Percentiles rank a stretch among this genome's conserved stretches.
These are phyloP conservation scores for Acer campestre DNA, from an alignment of 345 rosid genomes.

Conservation along the genomic window DNA sequence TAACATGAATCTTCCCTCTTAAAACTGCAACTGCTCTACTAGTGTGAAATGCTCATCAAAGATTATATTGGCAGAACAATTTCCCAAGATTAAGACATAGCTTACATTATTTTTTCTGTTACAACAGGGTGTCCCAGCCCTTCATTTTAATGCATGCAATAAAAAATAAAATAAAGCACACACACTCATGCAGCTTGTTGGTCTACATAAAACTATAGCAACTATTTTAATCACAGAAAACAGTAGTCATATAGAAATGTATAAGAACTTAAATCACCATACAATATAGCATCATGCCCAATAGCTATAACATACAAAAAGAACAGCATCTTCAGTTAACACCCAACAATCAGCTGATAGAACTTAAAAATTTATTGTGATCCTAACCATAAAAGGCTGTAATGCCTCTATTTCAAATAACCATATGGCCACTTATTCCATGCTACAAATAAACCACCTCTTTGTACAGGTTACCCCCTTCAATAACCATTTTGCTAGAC, in stretches of 20 bases:
- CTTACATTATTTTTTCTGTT: background rate
- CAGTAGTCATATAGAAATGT: background rate
- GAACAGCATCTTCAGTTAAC: background rate
- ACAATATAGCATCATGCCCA: background rate
- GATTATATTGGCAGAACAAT: background rate
- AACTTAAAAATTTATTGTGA: background rate
- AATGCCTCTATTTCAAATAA: background rate
- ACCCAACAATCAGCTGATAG: background rate
- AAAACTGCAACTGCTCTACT: slow-evolving; percentile 1
- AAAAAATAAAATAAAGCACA: background rate
- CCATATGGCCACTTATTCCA: background rate
- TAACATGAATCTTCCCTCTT: background rate
- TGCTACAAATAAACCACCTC: background rate
- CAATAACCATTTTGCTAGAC: no score
- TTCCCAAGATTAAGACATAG: background rate
- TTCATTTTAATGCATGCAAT: background rate
- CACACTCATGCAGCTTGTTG: background rate
- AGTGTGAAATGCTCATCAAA: background rate
- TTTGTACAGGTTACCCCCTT: background rate
- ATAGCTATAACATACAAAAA: background rate
- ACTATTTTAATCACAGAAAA: background rate
- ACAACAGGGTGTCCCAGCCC: background rate
- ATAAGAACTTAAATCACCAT: background rate
- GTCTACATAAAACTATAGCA: background rate
- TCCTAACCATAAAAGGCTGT: background rate